A percentile compares a stretch with the other conserved stretches of the same genome.
These are phyloP conservation scores for Gossypium anomalum DNA, from an alignment of 345 rosid genomes.

Conservation along the genomic window DNA sequence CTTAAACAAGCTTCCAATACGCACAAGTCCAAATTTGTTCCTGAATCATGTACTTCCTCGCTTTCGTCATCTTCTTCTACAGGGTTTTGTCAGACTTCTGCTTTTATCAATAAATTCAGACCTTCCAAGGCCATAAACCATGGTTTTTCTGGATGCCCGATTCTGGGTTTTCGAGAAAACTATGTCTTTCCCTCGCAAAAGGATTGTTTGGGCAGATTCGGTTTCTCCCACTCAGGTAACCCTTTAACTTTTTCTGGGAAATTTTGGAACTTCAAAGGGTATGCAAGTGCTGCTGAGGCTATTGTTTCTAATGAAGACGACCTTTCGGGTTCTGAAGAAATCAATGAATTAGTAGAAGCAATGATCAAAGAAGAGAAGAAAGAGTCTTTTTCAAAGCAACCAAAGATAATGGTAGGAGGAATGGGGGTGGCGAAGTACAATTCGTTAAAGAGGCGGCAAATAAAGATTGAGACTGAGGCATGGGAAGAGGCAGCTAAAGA, in stretches of 20 bases:
- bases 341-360: slow-evolving; percentile 47
- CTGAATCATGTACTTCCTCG: slow-evolving; percentile 13
- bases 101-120: slow-evolving; percentile 9
- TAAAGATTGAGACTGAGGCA: slow-evolving; percentile 86
- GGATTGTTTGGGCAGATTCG: slow-evolving; percentile 17
- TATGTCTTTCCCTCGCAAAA: slow-evolving; percentile 19
- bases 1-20: slow-evolving; percentile 41
- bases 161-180: slow-evolving; percentile 21
- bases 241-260: slow-evolving; percentile 16
- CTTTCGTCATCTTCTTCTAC: slow-evolving; percentile 12
- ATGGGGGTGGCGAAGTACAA: slow-evolving; percentile 51
- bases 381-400: slow-evolving; percentile 31
- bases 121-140: slow-evolving; percentile 10
- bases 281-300: slow-evolving; percentile 59
- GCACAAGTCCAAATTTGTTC: slow-evolving; percentile 31
- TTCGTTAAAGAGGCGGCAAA: slow-evolving; percentile 54
- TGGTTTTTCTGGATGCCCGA: slow-evolving; percentile 4
- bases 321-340: slow-evolving; percentile 63
- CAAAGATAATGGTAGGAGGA: slow-evolving; percentile 50
- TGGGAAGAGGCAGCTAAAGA: slow-evolving; percentile 90
- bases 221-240: slow-evolving; percentile 14
- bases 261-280: slow-evolving; percentile 23
- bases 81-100: background rate
- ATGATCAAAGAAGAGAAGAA: slow-evolving; percentile 33
- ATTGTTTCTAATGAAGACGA: slow-evolving; percentile 62